Evolutionary conservation across 108 stramenopile species (phyloP), one percentile per base, ranked within the genome.

Genomic region (Skeletonema potamos): DNA sequence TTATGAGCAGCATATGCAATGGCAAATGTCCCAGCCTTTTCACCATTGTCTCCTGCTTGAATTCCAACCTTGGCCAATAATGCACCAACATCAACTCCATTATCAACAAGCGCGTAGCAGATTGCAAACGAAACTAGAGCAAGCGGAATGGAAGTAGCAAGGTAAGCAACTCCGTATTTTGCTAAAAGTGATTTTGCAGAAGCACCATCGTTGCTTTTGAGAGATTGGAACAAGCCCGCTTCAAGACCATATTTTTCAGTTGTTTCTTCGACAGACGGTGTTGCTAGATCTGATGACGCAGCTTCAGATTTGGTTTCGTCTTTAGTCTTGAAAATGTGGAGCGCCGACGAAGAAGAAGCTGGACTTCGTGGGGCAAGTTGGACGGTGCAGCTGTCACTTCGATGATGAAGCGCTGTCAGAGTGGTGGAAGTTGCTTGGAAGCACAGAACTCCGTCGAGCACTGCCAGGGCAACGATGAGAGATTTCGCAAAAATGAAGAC

Each of bases 1-100:
- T 98, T 98, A 76, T 98, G 97, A 13, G 94, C 94, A 4, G 96
- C 96, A 75, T 98, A 98, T 26, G 97, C 97, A 71, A 98, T 93
- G 43, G 96, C 97, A 60, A 94, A 84, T 32, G 96, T 98, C 22
- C 96, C 95, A 0, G 92, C 91, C 63, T 83, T 97, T 60, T 95
- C 91, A 3, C 85, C 84, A 8, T 73, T 76, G 5, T 82, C 80
- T 7, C 81, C 79, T 27, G 76, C 83, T 39, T 85, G 75, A 71
- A 98, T 97, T 24, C 96, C 96, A 9, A 98, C 83, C 43, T 89
- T 94, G 27, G 79, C 54, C 64, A 98, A 70, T 2, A 98, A 76
- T 6, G 71, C 56, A 0, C 84, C 82, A 7, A 97, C 96, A 64
- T 97, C 96, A 11, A 98, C 92, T 20, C 96, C 96, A 37, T 81